These are phyloP conservation scores for Pholiota molesta DNA, from an alignment of 768 basidiomycete species.

Conservation along the genomic window DNA sequence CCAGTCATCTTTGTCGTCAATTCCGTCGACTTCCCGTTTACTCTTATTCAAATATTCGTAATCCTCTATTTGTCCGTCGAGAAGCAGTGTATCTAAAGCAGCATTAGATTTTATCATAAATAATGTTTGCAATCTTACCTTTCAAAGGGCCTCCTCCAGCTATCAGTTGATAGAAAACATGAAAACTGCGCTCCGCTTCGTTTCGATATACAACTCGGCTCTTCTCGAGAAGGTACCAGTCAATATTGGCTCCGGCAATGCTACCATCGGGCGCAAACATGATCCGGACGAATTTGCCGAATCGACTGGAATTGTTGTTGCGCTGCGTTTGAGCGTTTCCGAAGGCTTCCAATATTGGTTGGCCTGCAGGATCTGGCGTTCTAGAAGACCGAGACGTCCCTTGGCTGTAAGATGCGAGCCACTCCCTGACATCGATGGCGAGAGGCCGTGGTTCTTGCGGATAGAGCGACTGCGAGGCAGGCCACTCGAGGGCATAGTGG, in stretches of 20 bases:
- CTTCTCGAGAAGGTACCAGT: slow-evolving; percentile 99
- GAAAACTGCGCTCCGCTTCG: slow-evolving; percentile 90
- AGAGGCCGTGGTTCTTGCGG: slow-evolving; percentile 53
- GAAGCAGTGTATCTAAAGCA: slow-evolving; percentile 65
- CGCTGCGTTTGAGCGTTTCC: slow-evolving; percentile 98
- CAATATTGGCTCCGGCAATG: slow-evolving; percentile 96
- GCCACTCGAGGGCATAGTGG: slow-evolving; percentile 65
- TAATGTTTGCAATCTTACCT: slow-evolving; percentile 40
- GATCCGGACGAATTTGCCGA: slow-evolving; percentile 97
- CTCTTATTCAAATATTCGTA: slow-evolving; percentile 94
- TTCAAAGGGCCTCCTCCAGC: slow-evolving; percentile 73
- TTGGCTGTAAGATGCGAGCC: slow-evolving; percentile 57
- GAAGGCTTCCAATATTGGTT: slow-evolving; percentile 96
- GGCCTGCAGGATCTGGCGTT: slow-evolving; percentile 95
- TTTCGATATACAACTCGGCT: slow-evolving; percentile 89
- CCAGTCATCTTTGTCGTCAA: slow-evolving; percentile 94
- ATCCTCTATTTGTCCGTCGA: slow-evolving; percentile 74
- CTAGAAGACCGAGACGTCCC: slow-evolving; percentile 83
- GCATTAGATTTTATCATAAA: neutral
- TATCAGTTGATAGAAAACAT: slow-evolving; percentile 96
- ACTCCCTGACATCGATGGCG: slow-evolving; percentile 46
- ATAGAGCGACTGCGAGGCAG: slow-evolving; percentile 64
- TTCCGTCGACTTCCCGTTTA: slow-evolving; percentile 89
- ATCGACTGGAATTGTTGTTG: slow-evolving; percentile 98
- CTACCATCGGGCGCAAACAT: slow-evolving; percentile 92